Evolutionary conservation across 2,329 filamentous ascomycete genomes (phyloP).

Genomic region (Septoria petroselini): DNA sequence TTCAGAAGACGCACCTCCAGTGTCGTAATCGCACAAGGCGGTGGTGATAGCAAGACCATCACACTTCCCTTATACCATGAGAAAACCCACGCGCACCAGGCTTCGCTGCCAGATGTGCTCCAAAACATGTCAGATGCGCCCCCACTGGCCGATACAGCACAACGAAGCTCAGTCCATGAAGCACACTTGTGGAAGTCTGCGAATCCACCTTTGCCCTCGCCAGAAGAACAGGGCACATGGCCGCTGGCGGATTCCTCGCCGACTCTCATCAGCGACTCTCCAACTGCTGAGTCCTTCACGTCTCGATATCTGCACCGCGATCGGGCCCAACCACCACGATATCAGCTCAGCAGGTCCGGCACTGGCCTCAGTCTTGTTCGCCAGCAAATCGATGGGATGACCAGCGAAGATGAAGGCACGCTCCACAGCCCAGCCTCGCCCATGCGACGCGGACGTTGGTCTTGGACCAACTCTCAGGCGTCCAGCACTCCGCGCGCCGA

Average conservation of each 20-base stretch:
- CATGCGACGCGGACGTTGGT: slow-evolving; percentile 1
- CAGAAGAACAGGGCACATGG: background rate
- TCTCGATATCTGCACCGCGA: background rate
- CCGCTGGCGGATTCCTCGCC: background rate
- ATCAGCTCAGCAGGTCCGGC: background rate
- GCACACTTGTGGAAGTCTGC: slow-evolving; percentile 14
- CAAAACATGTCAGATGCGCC: slow-evolving; percentile 1
- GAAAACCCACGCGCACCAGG: slow-evolving; percentile 28
- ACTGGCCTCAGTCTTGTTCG: background rate
- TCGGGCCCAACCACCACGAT: slow-evolving; percentile 4
- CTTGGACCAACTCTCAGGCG: slow-evolving; percentile 5
- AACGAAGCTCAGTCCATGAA: slow-evolving; percentile 1
- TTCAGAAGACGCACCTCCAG: slow-evolving; percentile 25
- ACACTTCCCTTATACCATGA: slow-evolving; percentile 31
- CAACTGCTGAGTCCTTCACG: background rate
- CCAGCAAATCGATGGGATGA: background rate
- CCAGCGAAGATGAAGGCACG: background rate
- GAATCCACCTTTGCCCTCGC: slow-evolving; percentile 10
- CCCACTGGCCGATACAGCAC: background rate
- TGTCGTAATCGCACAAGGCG: slow-evolving; percentile 16
- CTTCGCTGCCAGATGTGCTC: slow-evolving; percentile 23
- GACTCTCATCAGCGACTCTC: background rate
- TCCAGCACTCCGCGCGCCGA: slow-evolving; percentile 1
- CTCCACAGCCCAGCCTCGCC: background rate
- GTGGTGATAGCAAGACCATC: slow-evolving; percentile 10